These are phyloP conservation scores for Heliosperma pusillum DNA, from an alignment of 148 eudicot species.

Conservation along the genomic window DNA sequence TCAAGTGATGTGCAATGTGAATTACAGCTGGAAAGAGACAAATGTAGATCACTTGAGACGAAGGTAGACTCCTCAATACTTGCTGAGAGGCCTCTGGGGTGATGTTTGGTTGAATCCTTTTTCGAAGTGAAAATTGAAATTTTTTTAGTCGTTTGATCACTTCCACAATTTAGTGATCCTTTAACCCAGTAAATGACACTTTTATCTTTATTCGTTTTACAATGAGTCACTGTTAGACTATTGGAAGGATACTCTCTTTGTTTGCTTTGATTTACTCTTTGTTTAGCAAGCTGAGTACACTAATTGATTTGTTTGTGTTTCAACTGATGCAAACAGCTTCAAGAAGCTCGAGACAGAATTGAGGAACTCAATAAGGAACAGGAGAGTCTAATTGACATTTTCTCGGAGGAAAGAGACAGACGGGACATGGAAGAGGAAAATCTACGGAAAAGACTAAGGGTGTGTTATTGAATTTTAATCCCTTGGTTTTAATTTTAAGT, in stretches of 20 bases:
- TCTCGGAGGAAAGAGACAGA: conserved; percentile 71
- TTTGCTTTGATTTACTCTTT: background rate
- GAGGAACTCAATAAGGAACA: conserved; percentile 63
- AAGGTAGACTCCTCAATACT: conserved; percentile 32
- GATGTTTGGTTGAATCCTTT: background rate
- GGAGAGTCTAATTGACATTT: conserved; percentile 52
- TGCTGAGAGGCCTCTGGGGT: background rate
- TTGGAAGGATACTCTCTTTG: background rate
- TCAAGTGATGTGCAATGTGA: conserved; percentile 36
- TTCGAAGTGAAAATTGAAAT: background rate
- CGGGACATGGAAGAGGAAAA: conserved; percentile 60
- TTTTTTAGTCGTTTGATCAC: no score
- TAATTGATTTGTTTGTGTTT: background rate
- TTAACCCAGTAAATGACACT: background rate
- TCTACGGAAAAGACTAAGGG: conserved; percentile 57
- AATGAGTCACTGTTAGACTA: background rate
- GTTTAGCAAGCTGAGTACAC: background rate
- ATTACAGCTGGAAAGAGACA: conserved; percentile 43
- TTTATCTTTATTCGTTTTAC: background rate
- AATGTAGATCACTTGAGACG: conserved; percentile 41
- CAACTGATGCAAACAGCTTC: conserved; percentile 36
- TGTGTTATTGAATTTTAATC: conserved; percentile 17
- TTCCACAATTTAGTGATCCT: background rate
- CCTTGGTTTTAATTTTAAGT: background rate
- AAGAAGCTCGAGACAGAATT: conserved; percentile 37